A percentile compares a stretch with the other conserved stretches of the same genome.
These are phyloP conservation scores for Cercospora sojina DNA, from an alignment of 2,329 filamentous ascomycete species.

Conservation along the genomic window DNA sequence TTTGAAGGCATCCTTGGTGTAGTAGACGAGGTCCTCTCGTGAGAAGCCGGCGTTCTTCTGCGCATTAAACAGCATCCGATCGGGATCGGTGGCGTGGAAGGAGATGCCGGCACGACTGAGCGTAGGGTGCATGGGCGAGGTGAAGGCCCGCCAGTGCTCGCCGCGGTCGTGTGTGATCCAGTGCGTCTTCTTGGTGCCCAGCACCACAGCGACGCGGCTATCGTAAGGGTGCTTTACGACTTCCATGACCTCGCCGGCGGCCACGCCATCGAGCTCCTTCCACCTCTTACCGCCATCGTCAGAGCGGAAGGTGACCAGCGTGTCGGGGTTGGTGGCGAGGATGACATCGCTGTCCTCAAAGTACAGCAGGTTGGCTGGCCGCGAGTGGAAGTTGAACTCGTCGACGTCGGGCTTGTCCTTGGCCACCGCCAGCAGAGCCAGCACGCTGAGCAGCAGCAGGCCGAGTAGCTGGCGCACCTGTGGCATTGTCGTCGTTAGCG, in stretches of 20 bases:
- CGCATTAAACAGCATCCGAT: conserved; percentile 78
- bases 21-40: conserved; percentile 57
- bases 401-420: conserved; percentile 60
- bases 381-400: conserved; percentile 63
- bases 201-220: conserved; percentile 72
- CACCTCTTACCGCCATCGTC: conserved; percentile 77
- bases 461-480: conserved; percentile 21
- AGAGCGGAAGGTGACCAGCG: conserved; percentile 71
- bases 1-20: conserved; percentile 84
- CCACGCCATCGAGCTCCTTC: conserved; percentile 63
- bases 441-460: conserved; percentile 28
- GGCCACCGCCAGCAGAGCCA: conserved; percentile 29
- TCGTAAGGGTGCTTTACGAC: conserved; percentile 79
- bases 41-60: conserved; percentile 40
- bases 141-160: conserved; percentile 75
- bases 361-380: conserved; percentile 73
- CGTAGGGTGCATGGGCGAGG: conserved; percentile 59
- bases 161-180: conserved; percentile 83
- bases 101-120: conserved; percentile 58
- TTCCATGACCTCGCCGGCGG: conserved; percentile 60
- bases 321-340: conserved; percentile 67
- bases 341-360: conserved; percentile 86
- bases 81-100: conserved; percentile 80
- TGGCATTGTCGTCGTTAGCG: conserved; percentile 20
- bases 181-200: conserved; percentile 67